phyloP scores from a whole-genome alignment of 225 moss, liverwort and hornwort genomes.

The Takakia lepidozioides region DNA sequence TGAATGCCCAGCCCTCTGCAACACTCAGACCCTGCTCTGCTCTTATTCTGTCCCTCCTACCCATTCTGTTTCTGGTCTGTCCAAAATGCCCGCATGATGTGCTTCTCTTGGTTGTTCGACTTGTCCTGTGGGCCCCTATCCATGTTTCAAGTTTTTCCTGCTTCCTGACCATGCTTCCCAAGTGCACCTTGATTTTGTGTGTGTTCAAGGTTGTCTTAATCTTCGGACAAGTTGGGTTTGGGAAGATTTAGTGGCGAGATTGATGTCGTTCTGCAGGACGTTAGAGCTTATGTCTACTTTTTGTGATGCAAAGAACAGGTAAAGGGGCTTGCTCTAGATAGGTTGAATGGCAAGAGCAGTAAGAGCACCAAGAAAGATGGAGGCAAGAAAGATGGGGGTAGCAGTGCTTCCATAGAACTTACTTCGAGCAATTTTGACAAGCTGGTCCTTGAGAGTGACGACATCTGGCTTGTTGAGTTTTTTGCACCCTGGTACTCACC shows the following conservation, averaged over 20 bases:
- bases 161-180: no score
- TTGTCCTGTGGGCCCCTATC: no score
- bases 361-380: conserved; percentile 41
- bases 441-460: conserved; percentile 63
- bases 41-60: no score
- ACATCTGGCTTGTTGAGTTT: conserved; percentile 96
- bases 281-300: conserved; percentile 6
- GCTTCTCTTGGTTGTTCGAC: no score
- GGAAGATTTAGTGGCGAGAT: background rate
- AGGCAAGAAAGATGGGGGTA: conserved; percentile 58
- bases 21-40: no score
- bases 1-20: no score
- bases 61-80: no score
- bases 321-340: conserved; percentile 57
- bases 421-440: conserved; percentile 75
- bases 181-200: no score
- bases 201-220: no score
- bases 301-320: conserved; percentile 49
- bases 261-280: background rate
- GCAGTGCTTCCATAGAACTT: conserved; percentile 62
- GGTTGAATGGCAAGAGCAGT: conserved; percentile 50
- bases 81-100: no score
- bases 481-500: conserved; percentile 78
- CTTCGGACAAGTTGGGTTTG: no score
- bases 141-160: no score